Evolutionary conservation across 2,329 filamentous ascomycete species (phyloP), one percentile per base, ranked within the genome.

Genomic region (Neofusicoccum sp.): DNA sequence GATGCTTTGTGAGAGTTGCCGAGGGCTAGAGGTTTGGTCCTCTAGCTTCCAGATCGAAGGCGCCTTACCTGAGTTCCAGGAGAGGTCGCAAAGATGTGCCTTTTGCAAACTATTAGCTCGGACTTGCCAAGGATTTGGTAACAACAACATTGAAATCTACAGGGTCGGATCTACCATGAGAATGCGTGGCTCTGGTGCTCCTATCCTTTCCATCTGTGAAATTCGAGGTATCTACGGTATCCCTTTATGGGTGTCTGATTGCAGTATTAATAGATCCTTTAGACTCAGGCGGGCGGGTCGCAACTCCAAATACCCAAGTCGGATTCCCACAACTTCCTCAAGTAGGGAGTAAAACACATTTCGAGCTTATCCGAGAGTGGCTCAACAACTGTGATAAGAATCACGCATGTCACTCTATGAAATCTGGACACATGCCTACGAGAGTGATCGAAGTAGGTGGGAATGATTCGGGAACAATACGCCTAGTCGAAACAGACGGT

Each of bases 321-420:
- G 67, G 68, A 14, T 65, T 65, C 4, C 64, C 66, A 2, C 48
- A 44, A 11, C 63, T 67, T 4, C 65, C 65, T 2, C 16, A 58
- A 22, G 33, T 49, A 9, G 59, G 41, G 4, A 29, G 50, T 4
- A 31, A 44, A 9, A 22, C 36, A 1, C 67, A 60, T n/a, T 66
- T 67, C 54, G 9, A 47, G 1, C 36, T 67, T n/a, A 39, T 66
- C 12, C 45, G 39, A 6, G 28, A 48, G 6, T 68, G 66, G 66
- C 64, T 67, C 5, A 1, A 62, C 33, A 33, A 29, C 63, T 62
- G 48, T 12, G 31, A 64, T 29, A 16, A 43, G 14, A 6, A 56
- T 11, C 34, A 62, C 16, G n/a, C 3, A 11, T 41, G 39, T 31
- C 14, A 12, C 22, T 31, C 36, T 5, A 34, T 5, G 0, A 3